phyloP scores from a whole-genome alignment of 495 filamentous ascomycete genomes.

The Evernia prunastri region DNA sequence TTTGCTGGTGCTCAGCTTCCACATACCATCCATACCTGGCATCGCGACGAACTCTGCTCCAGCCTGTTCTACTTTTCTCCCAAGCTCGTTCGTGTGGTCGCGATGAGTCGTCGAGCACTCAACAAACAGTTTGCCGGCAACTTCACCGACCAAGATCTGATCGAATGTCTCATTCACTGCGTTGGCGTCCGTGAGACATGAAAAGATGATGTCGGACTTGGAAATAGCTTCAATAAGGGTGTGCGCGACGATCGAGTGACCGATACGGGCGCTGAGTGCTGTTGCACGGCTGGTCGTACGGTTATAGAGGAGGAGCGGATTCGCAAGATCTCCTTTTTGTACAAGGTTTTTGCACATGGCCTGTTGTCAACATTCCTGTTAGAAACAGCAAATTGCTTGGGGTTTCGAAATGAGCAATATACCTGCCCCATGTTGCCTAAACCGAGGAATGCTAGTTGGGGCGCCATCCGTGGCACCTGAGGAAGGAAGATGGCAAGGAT shows the following conservation, averaged over 20 bases:
- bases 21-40: conserved; percentile 45
- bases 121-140: conserved; percentile 68
- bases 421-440: conserved; percentile 88
- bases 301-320: conserved; percentile 73
- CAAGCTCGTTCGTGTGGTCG: conserved; percentile 62
- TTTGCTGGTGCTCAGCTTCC: not conserved
- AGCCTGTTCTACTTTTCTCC: conserved; percentile 44
- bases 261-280: conserved; percentile 50
- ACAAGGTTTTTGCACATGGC: conserved; percentile 84
- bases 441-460: conserved; percentile 71
- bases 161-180: conserved; percentile 51
- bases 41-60: conserved; percentile 70
- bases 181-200: conserved; percentile 72
- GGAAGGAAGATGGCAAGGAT: too few species aligned
- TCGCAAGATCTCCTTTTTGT: conserved; percentile 62
- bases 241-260: conserved; percentile 54
- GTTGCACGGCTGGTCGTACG: conserved; percentile 57
- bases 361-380: conserved; percentile 36
- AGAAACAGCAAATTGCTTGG: conserved; percentile 6
- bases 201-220: conserved; percentile 73
- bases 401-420: too few species aligned
- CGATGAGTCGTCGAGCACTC: conserved; percentile 89
- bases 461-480: too few species aligned
- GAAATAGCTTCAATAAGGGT: conserved; percentile 60
- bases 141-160: conserved; percentile 36